Conservation (phyloP, 1,284 basidiomycete genomes). For the Pulchroboletus neoregius region DNA sequence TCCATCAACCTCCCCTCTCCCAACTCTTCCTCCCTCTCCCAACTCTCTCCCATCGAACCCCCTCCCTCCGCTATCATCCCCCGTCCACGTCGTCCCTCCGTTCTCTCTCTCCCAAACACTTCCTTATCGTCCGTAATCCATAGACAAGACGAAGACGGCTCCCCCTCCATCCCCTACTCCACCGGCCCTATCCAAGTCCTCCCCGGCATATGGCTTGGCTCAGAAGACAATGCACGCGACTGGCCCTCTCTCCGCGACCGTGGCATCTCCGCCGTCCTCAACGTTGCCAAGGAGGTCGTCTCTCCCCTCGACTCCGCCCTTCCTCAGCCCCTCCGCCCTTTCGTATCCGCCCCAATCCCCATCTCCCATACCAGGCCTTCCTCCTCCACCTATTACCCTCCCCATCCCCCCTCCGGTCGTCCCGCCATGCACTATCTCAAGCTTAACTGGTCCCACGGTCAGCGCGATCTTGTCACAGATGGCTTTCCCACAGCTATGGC, state of each 20-base stretch:
- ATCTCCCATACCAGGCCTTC: conserved; percentile 33
- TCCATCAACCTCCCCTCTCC: conserved; percentile 64
- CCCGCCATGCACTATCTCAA: conserved; percentile 89
- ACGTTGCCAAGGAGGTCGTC: conserved; percentile 92
- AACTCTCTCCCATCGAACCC: conserved; percentile 36
- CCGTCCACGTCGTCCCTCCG: conserved; percentile 54
- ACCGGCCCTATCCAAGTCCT: conserved; percentile 88
- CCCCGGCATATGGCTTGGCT: conserved; percentile 89
- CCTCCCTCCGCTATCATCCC: conserved; percentile 29
- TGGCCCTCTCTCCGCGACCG: conserved; percentile 66
- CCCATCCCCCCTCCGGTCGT: conserved; percentile 60
- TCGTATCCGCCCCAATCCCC: conserved; percentile 67
- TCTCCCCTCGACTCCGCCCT: conserved; percentile 63
- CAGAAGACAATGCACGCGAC: conserved; percentile 89
- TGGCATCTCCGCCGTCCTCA: conserved; percentile 80
- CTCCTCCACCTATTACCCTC: conserved; percentile 56
- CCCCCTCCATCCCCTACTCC: conserved; percentile 66
- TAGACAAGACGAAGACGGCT: conserved; percentile 64
- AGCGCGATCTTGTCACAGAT: conserved; percentile 75
- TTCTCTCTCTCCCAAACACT: conserved; percentile 59
- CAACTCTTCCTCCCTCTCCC: conserved; percentile 46
- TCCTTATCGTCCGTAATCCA: conserved; percentile 48
- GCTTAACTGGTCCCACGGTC: conserved; percentile 92
- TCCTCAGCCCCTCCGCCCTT: conserved; percentile 50
- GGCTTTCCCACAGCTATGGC: conserved; percentile 78